Evolutionary conservation across 2,329 filamentous ascomycete species (phyloP).

Genomic region (Cercospora sp.): DNA sequence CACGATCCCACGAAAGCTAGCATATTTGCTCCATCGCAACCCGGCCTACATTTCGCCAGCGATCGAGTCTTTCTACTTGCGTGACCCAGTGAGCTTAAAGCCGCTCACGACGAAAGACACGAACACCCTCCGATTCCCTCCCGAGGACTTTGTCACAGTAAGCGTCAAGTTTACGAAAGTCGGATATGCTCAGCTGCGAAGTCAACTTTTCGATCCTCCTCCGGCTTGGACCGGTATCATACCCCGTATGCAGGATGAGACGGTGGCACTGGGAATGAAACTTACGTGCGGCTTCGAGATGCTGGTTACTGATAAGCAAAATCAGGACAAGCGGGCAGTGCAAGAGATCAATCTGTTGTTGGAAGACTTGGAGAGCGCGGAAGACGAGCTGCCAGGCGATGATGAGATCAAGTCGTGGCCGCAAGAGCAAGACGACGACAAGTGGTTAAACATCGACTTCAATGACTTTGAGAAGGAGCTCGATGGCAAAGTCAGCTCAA

Average conservation of each 20-base stretch:
- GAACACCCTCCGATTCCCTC: slow-evolving; percentile 64
- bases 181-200: slow-evolving; percentile 85
- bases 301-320: slow-evolving; percentile 67
- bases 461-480: slow-evolving; percentile 85
- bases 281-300: slow-evolving; percentile 89
- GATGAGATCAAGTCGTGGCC: slow-evolving; percentile 73
- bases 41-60: slow-evolving; percentile 79
- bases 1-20: slow-evolving; percentile 77
- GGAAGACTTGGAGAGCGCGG: slow-evolving; percentile 72
- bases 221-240: slow-evolving; percentile 56
- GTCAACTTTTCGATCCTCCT: slow-evolving; percentile 73
- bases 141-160: slow-evolving; percentile 74
- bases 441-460: slow-evolving; percentile 90
- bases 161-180: slow-evolving; percentile 84
- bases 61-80: slow-evolving; percentile 87
- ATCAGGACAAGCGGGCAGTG: slow-evolving; percentile 66
- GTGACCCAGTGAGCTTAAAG: slow-evolving; percentile 75
- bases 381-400: slow-evolving; percentile 69
- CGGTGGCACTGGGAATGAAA: slow-evolving; percentile 79
- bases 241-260: slow-evolving; percentile 40
- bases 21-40: slow-evolving; percentile 72
- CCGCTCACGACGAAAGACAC: slow-evolving; percentile 62
- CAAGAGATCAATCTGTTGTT: slow-evolving; percentile 76
- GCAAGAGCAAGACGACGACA: slow-evolving; percentile 74
- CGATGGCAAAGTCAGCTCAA: slow-evolving; percentile 42